Base-by-base conservation (phyloP, 1,284 basidiomycete species). In the Erythrobasidium hasegawianum region DNA sequence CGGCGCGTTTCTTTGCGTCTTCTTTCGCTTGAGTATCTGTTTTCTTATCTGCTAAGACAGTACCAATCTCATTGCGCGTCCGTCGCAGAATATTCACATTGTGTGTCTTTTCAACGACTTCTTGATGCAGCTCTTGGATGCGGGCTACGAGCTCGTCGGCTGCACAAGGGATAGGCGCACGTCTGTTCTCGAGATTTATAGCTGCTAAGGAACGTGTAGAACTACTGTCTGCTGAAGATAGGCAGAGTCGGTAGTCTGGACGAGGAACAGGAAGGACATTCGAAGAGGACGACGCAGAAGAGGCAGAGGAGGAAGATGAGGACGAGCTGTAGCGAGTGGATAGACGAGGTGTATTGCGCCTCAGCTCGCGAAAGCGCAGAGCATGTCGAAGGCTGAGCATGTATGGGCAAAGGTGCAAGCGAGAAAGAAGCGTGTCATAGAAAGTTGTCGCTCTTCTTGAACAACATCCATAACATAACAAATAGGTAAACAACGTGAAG, bases 1-100 rank as follows among this genome's bases (percentile, higher is more conserved):
- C 54, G 0, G 68, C 71, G 56, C 60, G 55, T 27, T 57, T 52
- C 49, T 68, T 57, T 33, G 69, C 69, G 11, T 70, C 45, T 10
- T 55, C 62, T 11, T 56, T 59, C 20, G 24, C 57, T 59, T 60
- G 18, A n/a, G 58, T 16, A 20, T 29, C 26, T 24, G 53, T 49
- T 40, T 60, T 54, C 61, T 61, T 59, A 18, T 57, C 22, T 24
- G 45, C 53, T 20, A 57, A 49, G 50, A 65, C 22, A 52, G 29
- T 20, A 50, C 62, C n/a, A 47, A 56, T 43, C 54, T 59, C 40
- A 27, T 65, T 59, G 11, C 59, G 18, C 13, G 20, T 29, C 10
- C 60, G 33, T 38, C 54, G 16, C 24, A 61, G 41, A 10, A 57
- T 38, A 22, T 53, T 65, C 18, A 65, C 45, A n/a, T 38, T 20